Base-by-base conservation (phyloP, 2,329 filamentous ascomycete species). In the Cladorrhinum sp. region DNA sequence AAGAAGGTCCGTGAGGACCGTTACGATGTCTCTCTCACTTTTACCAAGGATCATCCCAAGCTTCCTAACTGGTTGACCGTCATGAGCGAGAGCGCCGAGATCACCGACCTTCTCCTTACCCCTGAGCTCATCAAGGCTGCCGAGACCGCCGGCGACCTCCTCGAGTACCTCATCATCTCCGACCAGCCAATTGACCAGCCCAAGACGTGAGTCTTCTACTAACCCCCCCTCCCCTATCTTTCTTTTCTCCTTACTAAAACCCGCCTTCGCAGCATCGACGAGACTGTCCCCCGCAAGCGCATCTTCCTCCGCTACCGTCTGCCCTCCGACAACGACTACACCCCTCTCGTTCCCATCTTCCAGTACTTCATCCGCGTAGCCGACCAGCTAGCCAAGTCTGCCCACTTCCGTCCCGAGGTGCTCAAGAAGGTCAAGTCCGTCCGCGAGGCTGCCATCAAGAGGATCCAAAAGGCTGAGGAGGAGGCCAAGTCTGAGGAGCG, bases 51-150 rank as follows among this genome's bases (percentile, higher is more conserved):
- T 71, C 86, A 93, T 77, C 73, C 89, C 59, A 97, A 96, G 81
- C 86, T 99, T 33, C 94, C 95, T 33, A 77, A 83, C 65, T 99
- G 93, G 93, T 82, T 89, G 59, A 96, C 92, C 12, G 86, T 97
- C 72, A 98, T 99, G 95, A 96, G 87, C 72, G 95, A 99, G 82
- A 96, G 88, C 76, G 92, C 93, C 61, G 95, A 98, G 77, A 88
- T 99, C 69, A 97, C 93, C 12, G 91, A 97, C 51, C 81, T 86
- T 6, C 80, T 99, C 67, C 83, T 99, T 55, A 96, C 92, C 3
- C 83, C 89, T n/a, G 94, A 98, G 69, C 82, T 99, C 39, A 84
- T 92, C 75, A 85, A 89, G 70, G 92, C 91, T 16, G 81, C 96
- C 66, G 84, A 89, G 70, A 77, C 88, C 57, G 91, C 91, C 4